Base-by-base conservation (phyloP, 306 rosid genomes). In the Cicer chorassanicum region DNA sequence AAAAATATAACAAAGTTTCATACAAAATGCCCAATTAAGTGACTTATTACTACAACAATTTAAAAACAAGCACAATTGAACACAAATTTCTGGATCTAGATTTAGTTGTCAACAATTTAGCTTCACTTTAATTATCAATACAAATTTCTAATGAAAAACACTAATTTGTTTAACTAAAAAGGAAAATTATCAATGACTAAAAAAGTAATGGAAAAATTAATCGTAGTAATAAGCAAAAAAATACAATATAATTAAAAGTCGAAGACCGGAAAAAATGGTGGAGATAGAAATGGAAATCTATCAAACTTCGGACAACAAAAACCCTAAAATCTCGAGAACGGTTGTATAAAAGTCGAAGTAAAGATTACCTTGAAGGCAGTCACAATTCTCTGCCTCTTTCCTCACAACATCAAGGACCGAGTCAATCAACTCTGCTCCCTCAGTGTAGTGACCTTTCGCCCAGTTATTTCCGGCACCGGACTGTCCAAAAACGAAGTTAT, bases 371-470 rank as follows among this genome's bases (percentile, higher is more conserved):
- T 87, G 91, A 73, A 87, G 87, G 45, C 88, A 87, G 18, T 87
- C 90, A 67, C 86, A 87, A 51, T 84, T 84, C 78, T 86, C 88
- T 0, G 83, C 88, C 78, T 84, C 88, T 45, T 87, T 84, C 56
- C 90, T 82, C 0, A 87, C 88, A 15, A 87, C 88, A 48, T 87
- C 83, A 9, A 85, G 91, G 2, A 87, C 89, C 1, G 86, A 87
- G 67, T 87, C 87, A 38, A 87, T 86, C 43, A 86, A 83, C 84
- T 84, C 84, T 1, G 83, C 90, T 2, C 88, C 88, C 24, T 87
- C 85, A 0, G 91, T 87, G 60, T 87, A 87, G 68, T 87, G 91
- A 4, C 88, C 91, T 62, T 84, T 87, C 57, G 90, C 90, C 90
- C 88, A 84, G 80, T 87, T 87, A 79, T 87, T 86, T n/a, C 90